Evolutionary conservation across 2,329 filamentous ascomycete species (phyloP).

Genomic region (Aspergillus alliaceus): DNA sequence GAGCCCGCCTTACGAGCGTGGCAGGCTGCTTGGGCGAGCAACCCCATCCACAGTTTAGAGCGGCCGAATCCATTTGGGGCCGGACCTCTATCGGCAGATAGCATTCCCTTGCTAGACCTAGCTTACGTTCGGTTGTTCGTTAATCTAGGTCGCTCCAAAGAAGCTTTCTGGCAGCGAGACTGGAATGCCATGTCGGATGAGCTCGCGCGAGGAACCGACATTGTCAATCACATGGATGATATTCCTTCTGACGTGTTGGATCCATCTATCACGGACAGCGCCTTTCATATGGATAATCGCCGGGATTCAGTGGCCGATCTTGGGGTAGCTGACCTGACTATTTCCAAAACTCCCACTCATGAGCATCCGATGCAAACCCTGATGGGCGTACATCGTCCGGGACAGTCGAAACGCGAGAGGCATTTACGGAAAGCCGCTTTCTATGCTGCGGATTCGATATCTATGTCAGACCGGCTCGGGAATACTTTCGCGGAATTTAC

Average conservation of each 20-base stretch:
- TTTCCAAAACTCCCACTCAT: conserved; percentile 37
- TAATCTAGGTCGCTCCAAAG: conserved; percentile 87
- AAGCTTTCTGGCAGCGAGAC: conserved; percentile 90
- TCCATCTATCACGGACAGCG: conserved; percentile 24
- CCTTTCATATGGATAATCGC: conserved; percentile 21
- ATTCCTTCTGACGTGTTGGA: conserved; percentile 30
- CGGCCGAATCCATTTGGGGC: conserved; percentile 79
- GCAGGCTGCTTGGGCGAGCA: conserved; percentile 88
- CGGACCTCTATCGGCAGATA: conserved; percentile 82
- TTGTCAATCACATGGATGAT: conserved; percentile 68
- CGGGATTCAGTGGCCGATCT: conserved; percentile 39
- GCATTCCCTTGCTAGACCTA: conserved; percentile 85
- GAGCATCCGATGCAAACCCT: conserved; percentile 32
- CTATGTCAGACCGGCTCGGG: conserved; percentile 82
- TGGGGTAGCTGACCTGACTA: conserved; percentile 35
- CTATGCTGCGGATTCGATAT: conserved; percentile 87
- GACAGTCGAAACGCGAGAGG: conserved; percentile 70
- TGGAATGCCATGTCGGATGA: conserved; percentile 91
- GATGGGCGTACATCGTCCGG: conserved; percentile 34
- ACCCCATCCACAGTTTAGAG: conserved; percentile 79
- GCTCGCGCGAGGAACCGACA: conserved; percentile 73
- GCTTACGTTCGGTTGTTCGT: conserved; percentile 92
- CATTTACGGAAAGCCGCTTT: conserved; percentile 92
- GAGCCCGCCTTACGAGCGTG: conserved; percentile 91
- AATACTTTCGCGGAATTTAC: conserved; percentile 82